Base-by-base conservation (phyloP, 2,329 filamentous ascomycete species). In the Acarospora socialis region DNA sequence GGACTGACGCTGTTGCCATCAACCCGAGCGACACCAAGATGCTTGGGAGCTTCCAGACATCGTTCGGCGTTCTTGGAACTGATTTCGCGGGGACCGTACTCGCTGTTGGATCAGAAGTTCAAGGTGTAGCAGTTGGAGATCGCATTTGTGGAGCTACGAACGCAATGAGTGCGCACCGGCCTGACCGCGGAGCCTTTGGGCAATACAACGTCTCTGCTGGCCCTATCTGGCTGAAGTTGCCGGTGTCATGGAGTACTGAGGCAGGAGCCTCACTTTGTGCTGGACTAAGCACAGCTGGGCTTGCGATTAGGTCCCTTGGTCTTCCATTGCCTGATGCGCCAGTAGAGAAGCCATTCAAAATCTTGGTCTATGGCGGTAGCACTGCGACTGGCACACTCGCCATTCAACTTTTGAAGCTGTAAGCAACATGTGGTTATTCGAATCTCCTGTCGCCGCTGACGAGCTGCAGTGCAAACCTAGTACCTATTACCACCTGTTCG, bases 401-500 rank as follows among this genome's bases (percentile, higher is more conserved):
- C 14, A 48, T 47, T 14, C 43, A 42, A 4, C 46, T 48, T n/a
- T 40, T 46, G 4, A 48, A 47, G 21, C 39, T 35, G 36, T 40
- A 8, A 46, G 44, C 20, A 49, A 46, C 23, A 40, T 44, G 27
- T 25, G 29, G 7, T 32, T 48, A 8, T 17, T 45, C 1, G 31
- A 38, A 19, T 32, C 33, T 3, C 32, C 40, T 6, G 43, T 45
- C 16, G 40, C 43, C 7, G 39, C 46, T 24, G 15, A n/a, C 22
- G n/a, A 7, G 22, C 22, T 30, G 14, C 21, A 53, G 49, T 9
- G 39, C 56, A 9, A 61, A 63, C 0, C 47, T 56, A 10, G 48
- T 37, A 0, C 53, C 58, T 3, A 55, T 66, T n/a, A 49, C 60
- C 0, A 65, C 61, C 1, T 61, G 57, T 39, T 63, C 62, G 0